These are phyloP conservation scores for Blastobotrys aristatus DNA, from an alignment of 1,139 yeast genomes.

Conservation along the genomic window DNA sequence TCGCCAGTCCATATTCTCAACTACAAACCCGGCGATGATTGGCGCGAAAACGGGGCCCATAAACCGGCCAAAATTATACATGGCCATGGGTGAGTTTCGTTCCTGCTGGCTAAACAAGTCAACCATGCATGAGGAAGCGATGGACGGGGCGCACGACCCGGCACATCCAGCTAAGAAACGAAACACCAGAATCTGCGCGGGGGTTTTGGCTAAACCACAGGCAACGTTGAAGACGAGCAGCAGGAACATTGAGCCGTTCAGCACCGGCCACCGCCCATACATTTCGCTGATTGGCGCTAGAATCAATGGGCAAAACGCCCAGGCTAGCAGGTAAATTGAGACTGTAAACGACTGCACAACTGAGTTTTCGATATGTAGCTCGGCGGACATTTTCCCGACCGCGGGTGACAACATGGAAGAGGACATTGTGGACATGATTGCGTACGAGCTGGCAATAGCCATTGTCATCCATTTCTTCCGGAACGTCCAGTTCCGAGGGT, in stretches of 20 bases:
- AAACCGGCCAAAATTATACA: conserved; percentile 53
- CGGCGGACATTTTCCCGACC: conserved; percentile 41
- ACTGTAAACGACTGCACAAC: conserved; percentile 47
- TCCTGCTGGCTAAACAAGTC: conserved; percentile 51
- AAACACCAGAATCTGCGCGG: conserved; percentile 52
- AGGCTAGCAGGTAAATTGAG: conserved; percentile 55
- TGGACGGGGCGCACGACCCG: conserved; percentile 59
- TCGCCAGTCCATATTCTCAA: conserved; percentile 45
- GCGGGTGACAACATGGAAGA: conserved; percentile 61
- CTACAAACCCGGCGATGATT: conserved; percentile 52
- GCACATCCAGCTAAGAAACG: conserved; percentile 60
- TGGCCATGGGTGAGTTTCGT: conserved; percentile 53
- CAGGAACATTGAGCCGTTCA: conserved; percentile 48
- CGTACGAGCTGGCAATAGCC: conserved; percentile 46
- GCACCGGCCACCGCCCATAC: conserved; percentile 51
- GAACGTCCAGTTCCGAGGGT: conserved; percentile 57
- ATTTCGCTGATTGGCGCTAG: conserved; percentile 59
- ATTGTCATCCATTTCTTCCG: conserved; percentile 43
- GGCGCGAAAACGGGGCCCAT: conserved; percentile 65
- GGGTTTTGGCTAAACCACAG: conserved; percentile 50
- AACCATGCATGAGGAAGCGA: conserved; percentile 71
- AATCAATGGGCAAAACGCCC: conserved; percentile 58
- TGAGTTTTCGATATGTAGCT: conserved; percentile 39
- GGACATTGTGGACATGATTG: conserved; percentile 54
- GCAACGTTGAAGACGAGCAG: conserved; percentile 52